Evolutionary conservation across 2,329 filamentous ascomycete genomes (phyloP).

Genomic region (Cladophialophora psammophila): DNA sequence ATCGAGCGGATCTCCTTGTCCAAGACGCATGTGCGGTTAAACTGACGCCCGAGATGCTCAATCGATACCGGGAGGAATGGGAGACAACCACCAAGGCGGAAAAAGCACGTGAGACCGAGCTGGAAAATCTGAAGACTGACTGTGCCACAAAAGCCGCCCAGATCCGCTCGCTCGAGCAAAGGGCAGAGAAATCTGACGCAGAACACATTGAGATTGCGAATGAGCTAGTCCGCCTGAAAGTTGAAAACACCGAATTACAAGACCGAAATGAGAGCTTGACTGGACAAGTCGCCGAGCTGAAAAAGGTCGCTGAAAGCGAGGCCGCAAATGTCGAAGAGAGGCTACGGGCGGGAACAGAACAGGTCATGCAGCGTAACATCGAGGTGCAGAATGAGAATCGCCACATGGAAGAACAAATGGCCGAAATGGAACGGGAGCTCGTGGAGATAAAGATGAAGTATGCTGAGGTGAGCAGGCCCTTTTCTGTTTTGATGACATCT

Average conservation of each 20-base stretch:
- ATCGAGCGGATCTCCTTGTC: constrained; percentile 91
- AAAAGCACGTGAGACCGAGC: constrained; percentile 80
- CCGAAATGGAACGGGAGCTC: constrained; percentile 89
- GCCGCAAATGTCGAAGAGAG: constrained; percentile 84
- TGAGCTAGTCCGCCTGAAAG: constrained; percentile 88
- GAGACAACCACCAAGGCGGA: constrained; percentile 86
- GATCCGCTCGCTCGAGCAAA: constrained; percentile 85
- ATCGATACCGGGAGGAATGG: constrained; percentile 84
- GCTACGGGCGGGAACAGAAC: constrained; percentile 84
- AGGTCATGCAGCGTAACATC: constrained; percentile 88
- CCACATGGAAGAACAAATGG: constrained; percentile 84
- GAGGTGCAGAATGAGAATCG: constrained; percentile 95
- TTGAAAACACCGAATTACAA: constrained; percentile 86
- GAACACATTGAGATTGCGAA: constrained; percentile 92
- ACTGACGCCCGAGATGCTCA: constrained; percentile 81
- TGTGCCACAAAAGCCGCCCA: constrained; percentile 74
- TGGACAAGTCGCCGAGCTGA: constrained; percentile 83
- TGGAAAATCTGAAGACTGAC: constrained; percentile 73
- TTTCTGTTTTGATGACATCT: constrained; percentile 13
- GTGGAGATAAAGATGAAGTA: constrained; percentile 94
- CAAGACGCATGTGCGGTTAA: constrained; percentile 89
- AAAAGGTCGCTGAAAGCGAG: constrained; percentile 86
- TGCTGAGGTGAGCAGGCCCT: constrained; percentile 76
- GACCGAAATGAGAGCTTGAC: constrained; percentile 90
- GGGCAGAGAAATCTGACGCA: constrained; percentile 83